phyloP scores from a whole-genome alignment of 2,329 filamentous ascomycete species.

The Cercospora sesami region DNA sequence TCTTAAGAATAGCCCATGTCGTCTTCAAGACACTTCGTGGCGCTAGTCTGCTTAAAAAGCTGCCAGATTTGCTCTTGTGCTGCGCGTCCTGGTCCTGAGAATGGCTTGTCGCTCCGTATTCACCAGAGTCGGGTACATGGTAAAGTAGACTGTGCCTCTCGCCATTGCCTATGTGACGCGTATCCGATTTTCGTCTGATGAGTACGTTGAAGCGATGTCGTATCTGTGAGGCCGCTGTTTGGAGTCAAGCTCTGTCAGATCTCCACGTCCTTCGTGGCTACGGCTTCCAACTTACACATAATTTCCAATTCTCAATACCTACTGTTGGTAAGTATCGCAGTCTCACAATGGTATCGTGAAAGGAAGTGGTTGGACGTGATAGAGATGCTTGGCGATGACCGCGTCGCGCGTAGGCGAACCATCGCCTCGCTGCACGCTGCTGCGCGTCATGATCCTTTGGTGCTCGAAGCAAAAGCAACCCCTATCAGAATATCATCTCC shows the following conservation, averaged over 20 bases:
- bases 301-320: not conserved
- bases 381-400: slow-evolving; percentile 1
- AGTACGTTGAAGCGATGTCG: slow-evolving; percentile 20
- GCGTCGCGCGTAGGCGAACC: slow-evolving; percentile 2
- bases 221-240: slow-evolving; percentile 16
- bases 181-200: slow-evolving; percentile 7
- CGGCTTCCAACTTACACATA: slow-evolving; percentile 2
- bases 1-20: slow-evolving; percentile 37
- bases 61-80: not conserved
- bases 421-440: not conserved
- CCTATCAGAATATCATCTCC: not conserved
- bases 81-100: not conserved
- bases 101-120: slow-evolving; percentile 1
- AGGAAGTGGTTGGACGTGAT: not conserved
- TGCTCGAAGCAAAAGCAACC: not conserved
- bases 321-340: not conserved
- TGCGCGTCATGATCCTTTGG: slow-evolving; percentile 1
- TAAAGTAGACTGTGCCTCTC: slow-evolving; percentile 16
- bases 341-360: not conserved
- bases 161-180: slow-evolving; percentile 14
- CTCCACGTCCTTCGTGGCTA: not conserved
- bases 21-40: slow-evolving; percentile 16
- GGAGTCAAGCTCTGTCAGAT: not conserved
- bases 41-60: slow-evolving; percentile 6
- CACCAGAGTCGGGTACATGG: slow-evolving; percentile 13